Base-by-base conservation (phyloP, 2,329 filamentous ascomycete species). In the Proliferodiscus dingleyae region DNA sequence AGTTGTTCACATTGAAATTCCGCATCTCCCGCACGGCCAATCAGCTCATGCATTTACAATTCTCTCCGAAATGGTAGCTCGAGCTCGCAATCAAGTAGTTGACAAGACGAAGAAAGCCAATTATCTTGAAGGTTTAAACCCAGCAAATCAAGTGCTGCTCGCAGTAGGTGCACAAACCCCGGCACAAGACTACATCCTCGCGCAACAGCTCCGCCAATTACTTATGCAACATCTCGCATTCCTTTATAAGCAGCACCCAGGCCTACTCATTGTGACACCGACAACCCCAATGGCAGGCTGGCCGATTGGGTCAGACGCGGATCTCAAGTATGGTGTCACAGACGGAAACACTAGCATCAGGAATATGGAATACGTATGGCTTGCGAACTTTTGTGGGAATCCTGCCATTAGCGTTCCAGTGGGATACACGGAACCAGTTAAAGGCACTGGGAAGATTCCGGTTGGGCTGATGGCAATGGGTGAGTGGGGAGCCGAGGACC, bases 351-450 rank as follows among this genome's bases (percentile, higher is more conserved):
- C 69, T 50, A 82, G 80, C 13, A 70, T 95, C n/a, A 72, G 77
- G 21, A 87, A 79, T 61, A 95, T 95, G 88, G 80, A 84, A 64
- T 95, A 88, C 66, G 81, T 87, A 13, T 95, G 86, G 77, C 67
- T 95, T 28, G 85, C 89, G 5, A 96, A 96, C 66, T 83, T 89
- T 56, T 80, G 75, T 0, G 90, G 90, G 0, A 82, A 83, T 39
- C 90, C 90, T 1, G 81, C 87, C 1, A 77, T 94, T 10, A 81
- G 73, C 37, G 81, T 80, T 28, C 89, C 90, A 0, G 81, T 87
- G 9, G 89, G 87, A 1, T 95, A 89, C 66, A 75, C 71, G 3
- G 52, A 56, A 28, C 55, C 54, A 7, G 47, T 43, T 8, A 56
- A 57, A 29, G 59, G 53, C 26, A 80, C 77, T 2, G 85, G 84